Percentiles rank a stretch among this genome's conserved stretches.
phyloP scores from a whole-genome alignment of 208 protist species.

The Blastocrithidia nonstop region DNA sequence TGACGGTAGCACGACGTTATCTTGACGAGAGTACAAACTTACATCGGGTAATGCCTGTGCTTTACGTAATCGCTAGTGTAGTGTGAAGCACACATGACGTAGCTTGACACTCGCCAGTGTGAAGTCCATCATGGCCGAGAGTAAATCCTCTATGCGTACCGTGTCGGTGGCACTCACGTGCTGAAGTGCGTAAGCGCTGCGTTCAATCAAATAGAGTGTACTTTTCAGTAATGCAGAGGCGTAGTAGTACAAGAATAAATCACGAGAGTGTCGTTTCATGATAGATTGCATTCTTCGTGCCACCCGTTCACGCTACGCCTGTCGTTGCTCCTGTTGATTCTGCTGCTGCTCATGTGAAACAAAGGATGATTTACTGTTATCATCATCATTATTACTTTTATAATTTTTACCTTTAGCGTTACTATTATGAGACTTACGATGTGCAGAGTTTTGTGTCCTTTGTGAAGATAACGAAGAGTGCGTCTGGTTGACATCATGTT shows the following conservation, averaged over 20 bases:
- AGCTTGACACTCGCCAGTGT: conserved; percentile 65
- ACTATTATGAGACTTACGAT: not conserved
- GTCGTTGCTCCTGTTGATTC: not conserved
- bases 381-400: not conserved
- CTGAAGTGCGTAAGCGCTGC: conserved; percentile 39
- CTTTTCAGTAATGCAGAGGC: conserved; percentile 53
- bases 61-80: conserved; percentile 13
- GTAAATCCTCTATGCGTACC: conserved; percentile 68
- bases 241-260: conserved; percentile 39
- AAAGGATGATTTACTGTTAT: not conserved
- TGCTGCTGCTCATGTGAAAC: not conserved
- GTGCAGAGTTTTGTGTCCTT: too few relatives aligned
- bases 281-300: not conserved
- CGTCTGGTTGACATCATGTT: too few relatives aligned
- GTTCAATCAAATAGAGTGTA: conserved; percentile 45
- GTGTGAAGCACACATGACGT: conserved; percentile 43
- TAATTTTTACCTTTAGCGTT: not conserved
- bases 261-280: too few relatives aligned
- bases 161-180: conserved; percentile 53
- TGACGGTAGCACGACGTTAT: too few relatives aligned
- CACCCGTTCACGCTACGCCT: not conserved
- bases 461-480: too few relatives aligned
- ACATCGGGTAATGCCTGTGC: too few relatives aligned
- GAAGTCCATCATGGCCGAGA: conserved; percentile 81
- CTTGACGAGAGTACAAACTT: too few relatives aligned